Conservation (phyloP, 2,329 filamentous ascomycete genomes). For the Colletotrichum musae region DNA sequence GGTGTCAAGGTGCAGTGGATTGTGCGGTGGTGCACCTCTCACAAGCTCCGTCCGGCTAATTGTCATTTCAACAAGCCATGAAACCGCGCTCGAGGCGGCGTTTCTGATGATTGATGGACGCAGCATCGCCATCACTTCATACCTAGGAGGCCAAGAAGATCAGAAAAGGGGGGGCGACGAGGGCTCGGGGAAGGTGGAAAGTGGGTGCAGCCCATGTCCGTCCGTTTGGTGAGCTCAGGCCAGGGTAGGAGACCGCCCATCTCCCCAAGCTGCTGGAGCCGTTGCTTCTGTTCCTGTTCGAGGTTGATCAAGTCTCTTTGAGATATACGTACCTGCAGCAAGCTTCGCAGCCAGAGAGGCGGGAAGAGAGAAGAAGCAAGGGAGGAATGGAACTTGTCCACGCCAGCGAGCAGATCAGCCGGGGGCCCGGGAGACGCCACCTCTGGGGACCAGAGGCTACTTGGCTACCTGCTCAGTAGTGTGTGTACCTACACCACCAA, state of each 20-base stretch:
- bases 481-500: background rate
- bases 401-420: constrained; percentile 35
- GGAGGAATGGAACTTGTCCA: constrained; percentile 31
- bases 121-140: constrained; percentile 27
- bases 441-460: background rate
- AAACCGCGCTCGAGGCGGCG: constrained; percentile 16
- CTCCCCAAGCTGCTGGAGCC: background rate
- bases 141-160: constrained; percentile 12
- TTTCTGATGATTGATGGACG: constrained; percentile 27
- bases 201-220: constrained; percentile 37
- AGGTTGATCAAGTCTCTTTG: background rate
- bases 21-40: background rate
- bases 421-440: constrained; percentile 26
- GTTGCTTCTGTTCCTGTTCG: background rate
- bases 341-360: background rate
- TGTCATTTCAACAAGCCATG: constrained; percentile 25
- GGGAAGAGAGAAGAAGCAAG: constrained; percentile 23
- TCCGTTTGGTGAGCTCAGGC: constrained; percentile 17
- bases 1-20: too few relatives aligned
- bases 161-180: constrained; percentile 28
- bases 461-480: too few relatives aligned
- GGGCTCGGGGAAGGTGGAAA: constrained; percentile 40
- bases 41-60: constrained; percentile 14
- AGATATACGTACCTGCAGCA: background rate
- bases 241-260: background rate